A percentile compares a stretch with the other conserved stretches of the same genome.
phyloP scores from a whole-genome alignment of 2,329 filamentous ascomycete genomes.

The Escovopsis sp. region DNA sequence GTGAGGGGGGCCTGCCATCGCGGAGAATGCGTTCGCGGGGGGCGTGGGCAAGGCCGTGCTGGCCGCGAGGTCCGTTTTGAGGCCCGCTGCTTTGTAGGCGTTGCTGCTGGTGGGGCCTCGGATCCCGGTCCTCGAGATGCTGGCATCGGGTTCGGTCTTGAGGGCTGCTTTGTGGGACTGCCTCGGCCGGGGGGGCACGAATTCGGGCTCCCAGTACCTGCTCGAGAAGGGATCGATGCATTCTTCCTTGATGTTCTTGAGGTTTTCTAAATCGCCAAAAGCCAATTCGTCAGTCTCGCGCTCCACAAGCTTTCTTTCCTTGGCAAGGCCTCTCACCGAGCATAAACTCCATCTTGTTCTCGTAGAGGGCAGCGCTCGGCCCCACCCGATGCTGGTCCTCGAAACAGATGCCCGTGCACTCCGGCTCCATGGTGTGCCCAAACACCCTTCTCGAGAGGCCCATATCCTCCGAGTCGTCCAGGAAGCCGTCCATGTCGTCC shows the following conservation, averaged over 20 bases:
- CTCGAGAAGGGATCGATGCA: constrained; percentile 74
- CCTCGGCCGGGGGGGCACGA: constrained; percentile 8
- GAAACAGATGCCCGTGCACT: constrained; percentile 72
- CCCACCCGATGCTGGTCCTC: constrained; percentile 40
- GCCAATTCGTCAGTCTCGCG: too few species aligned
- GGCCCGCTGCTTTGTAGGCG: too few species aligned
- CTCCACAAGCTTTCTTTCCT: neutral
- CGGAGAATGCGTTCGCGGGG: constrained; percentile 22
- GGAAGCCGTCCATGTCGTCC: constrained; percentile 80
- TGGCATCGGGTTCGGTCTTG: constrained; percentile 5
- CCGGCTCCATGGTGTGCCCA: constrained; percentile 58
- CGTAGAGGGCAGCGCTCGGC: constrained; percentile 33
- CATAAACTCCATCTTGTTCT: constrained; percentile 62
- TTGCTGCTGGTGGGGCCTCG: too few species aligned
- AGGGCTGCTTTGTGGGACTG: constrained; percentile 3
- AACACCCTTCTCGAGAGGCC: constrained; percentile 39
- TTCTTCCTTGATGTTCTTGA: constrained; percentile 33
- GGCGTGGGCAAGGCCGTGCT: constrained; percentile 20
- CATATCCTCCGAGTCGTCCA: constrained; percentile 71
- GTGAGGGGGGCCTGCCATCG: constrained; percentile 11
- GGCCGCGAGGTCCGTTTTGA: too few species aligned
- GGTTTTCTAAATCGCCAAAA: constrained; percentile 22
- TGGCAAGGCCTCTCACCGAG: constrained; percentile 33
- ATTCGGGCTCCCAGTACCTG: constrained; percentile 53
- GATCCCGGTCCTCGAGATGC: too few species aligned